Evolutionary conservation across 805 yeast genomes (phyloP), one percentile per base, ranked within the genome.

Genomic region (Myxozyma neotropica): DNA sequence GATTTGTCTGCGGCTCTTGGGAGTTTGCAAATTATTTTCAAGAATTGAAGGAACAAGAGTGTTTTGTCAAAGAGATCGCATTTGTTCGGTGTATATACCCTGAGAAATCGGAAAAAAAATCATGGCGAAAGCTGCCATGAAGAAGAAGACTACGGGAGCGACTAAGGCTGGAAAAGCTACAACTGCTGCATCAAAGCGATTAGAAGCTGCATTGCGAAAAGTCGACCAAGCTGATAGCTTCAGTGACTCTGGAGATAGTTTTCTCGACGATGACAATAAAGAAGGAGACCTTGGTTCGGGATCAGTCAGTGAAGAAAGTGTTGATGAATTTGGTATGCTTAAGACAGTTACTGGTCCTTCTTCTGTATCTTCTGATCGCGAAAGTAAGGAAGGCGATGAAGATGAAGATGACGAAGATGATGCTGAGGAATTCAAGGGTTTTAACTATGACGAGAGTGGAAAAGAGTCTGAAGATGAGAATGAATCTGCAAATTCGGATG

Each of bases 271-370:
- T 8, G 77, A 71, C 24, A 63, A 65, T 29, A 55, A 67, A 7
- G 76, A 72, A 10, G 77, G 10, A n/a, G 43, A 38, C n/a, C 6
- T 73, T 43, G 79, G 72, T 29, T 76, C 73, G 23, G 77, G 21
- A 13, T 36, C 43, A 23, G 36, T 6, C 13, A 48, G 21, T 1
- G 55, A 35, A 10, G 45, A 39, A 10, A 24, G 33, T 33, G 50
- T 53, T 27, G 55, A 58, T 44, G 55, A 58, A 21, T 53, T 53
- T 53, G 58, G 62, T 24, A 42, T 54, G 47, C 40, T 49, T 1
- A 42, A 5, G 29, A 17, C 54, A 10, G 46, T 23, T 26, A 36
- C 19, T 13, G 42, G 49, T 26, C 24, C 51, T 21, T 29, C 58
- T 29, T 45, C 29, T 1, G 35, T 7, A 12, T n/a, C 21, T n/a